A percentile compares a stretch with the other conserved stretches of the same genome.
These are phyloP conservation scores for Diaporthe citriasiana DNA, from an alignment of 2,329 filamentous ascomycete species.

Conservation along the genomic window DNA sequence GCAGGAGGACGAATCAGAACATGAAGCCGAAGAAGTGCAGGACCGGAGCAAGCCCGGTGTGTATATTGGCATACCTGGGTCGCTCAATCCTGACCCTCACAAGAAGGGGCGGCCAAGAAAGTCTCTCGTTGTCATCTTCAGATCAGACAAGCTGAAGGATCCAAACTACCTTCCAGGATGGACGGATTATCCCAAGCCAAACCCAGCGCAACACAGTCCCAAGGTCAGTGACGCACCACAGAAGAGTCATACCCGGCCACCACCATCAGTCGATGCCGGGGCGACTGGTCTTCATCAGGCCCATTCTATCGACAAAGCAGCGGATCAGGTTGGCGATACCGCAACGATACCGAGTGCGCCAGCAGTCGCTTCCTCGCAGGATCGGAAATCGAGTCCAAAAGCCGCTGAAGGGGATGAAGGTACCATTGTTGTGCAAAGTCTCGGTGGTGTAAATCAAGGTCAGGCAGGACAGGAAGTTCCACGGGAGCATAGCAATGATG, in stretches of 20 bases:
- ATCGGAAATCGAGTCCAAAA: not conserved
- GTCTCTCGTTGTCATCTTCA: constrained; percentile 51
- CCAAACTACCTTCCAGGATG: constrained; percentile 41
- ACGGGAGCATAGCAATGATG: not conserved
- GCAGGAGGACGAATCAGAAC: constrained; percentile 6
- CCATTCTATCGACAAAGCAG: not conserved
- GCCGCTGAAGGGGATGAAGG: not conserved
- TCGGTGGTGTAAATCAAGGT: not conserved
- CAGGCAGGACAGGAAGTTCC: not conserved
- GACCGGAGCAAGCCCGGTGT: constrained; percentile 42
- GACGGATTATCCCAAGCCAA: constrained; percentile 32
- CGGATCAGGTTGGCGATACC: not conserved
- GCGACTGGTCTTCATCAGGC: not conserved
- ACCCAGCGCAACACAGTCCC: not conserved
- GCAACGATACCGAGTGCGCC: not conserved
- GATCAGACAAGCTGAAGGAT: constrained; percentile 48
- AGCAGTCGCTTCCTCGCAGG: not conserved
- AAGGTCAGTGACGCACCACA: not conserved
- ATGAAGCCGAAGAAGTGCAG: constrained; percentile 28
- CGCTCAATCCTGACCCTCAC: constrained; percentile 45
- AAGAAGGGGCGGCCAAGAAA: constrained; percentile 51
- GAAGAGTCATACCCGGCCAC: constrained; percentile 8
- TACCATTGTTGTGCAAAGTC: constrained; percentile 18
- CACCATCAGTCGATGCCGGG: not conserved
- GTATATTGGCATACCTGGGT: constrained; percentile 48